Percentiles rank a stretch among this genome's conserved stretches.
phyloP scores from a whole-genome alignment of 2,329 filamentous ascomycete genomes.

The Stachybotrys echinatus region DNA sequence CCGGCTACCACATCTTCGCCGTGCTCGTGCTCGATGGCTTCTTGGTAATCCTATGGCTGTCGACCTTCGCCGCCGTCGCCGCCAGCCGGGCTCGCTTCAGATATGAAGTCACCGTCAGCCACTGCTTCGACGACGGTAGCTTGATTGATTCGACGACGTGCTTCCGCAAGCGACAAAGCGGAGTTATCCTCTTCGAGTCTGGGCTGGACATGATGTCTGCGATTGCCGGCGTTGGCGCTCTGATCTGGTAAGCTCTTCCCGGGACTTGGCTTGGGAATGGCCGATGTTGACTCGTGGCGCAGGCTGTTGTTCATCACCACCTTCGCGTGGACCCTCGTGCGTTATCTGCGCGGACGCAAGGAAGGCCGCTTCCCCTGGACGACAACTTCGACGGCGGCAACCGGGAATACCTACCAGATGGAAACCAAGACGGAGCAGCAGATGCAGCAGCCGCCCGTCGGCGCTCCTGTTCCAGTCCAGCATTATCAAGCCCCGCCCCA shows the following conservation, averaged over 20 bases:
- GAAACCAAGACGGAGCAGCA: slow-evolving; percentile 24
- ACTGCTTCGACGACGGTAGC: slow-evolving; percentile 32
- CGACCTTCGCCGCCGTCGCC: slow-evolving; percentile 35
- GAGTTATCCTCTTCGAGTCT: slow-evolving; percentile 26
- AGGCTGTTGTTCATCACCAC: slow-evolving; percentile 34
- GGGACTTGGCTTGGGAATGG: not conserved
- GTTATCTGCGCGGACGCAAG: slow-evolving; percentile 31
- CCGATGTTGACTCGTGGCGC: slow-evolving; percentile 1
- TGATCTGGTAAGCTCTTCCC: slow-evolving; percentile 35
- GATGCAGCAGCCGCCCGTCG: slow-evolving; percentile 9
- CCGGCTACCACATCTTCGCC: slow-evolving; percentile 37
- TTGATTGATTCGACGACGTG: slow-evolving; percentile 32
- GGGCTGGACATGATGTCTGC: slow-evolving; percentile 30
- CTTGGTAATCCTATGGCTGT: slow-evolving; percentile 42
- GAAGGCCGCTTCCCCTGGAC: slow-evolving; percentile 25
- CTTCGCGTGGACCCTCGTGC: slow-evolving; percentile 28
- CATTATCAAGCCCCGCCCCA: slow-evolving; percentile 8
- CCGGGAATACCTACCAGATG: slow-evolving; percentile 23
- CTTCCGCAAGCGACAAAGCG: slow-evolving; percentile 11
- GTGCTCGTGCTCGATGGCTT: slow-evolving; percentile 37
- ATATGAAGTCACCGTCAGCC: slow-evolving; percentile 20
- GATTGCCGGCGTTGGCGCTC: slow-evolving; percentile 37
- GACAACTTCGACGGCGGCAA: slow-evolving; percentile 5
- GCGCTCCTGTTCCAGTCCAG: slow-evolving; percentile 4
- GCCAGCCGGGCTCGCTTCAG: slow-evolving; percentile 30